Conservation (phyloP, 176 grass and related monocot genomes). For the Phragmites australis region DNA sequence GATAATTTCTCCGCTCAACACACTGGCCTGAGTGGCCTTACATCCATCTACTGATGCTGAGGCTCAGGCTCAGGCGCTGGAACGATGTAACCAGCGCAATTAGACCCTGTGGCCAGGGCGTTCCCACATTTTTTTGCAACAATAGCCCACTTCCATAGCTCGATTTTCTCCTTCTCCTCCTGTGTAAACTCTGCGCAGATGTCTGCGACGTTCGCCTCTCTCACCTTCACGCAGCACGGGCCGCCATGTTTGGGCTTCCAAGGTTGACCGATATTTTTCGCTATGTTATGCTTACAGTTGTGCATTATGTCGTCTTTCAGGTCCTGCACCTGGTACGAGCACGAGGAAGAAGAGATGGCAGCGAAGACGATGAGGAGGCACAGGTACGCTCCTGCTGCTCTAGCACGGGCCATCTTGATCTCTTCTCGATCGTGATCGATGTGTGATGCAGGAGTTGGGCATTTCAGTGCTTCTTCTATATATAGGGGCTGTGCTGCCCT, state of each 20-base stretch:
- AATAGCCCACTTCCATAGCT: not conserved
- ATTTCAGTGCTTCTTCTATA: not conserved
- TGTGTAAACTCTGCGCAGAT: not conserved
- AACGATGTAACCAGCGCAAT: not conserved
- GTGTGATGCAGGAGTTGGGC: not conserved
- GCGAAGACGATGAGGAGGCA: not conserved
- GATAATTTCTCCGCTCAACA: not conserved
- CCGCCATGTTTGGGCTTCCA: fast-evolving
- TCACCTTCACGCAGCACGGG: not conserved
- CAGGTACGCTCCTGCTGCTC: not conserved
- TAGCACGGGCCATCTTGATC: not conserved
- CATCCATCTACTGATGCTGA: too few relatives aligned
- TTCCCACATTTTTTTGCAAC: not conserved
- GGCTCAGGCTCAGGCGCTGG: not conserved
- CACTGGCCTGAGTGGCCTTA: not conserved
- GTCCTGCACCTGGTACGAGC: not conserved
- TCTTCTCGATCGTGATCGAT: not conserved
- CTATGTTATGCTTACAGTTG: not conserved
- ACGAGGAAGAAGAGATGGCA: not conserved
- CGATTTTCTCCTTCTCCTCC: not conserved
- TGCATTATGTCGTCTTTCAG: not conserved
- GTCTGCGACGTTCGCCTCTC: not conserved
- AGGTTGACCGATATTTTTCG: not conserved
- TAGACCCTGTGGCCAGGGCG: not conserved
- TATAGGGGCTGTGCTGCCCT: not conserved